phyloP scores from a whole-genome alignment of 1,284 basidiomycete species.

The Thecaphora frezii region DNA sequence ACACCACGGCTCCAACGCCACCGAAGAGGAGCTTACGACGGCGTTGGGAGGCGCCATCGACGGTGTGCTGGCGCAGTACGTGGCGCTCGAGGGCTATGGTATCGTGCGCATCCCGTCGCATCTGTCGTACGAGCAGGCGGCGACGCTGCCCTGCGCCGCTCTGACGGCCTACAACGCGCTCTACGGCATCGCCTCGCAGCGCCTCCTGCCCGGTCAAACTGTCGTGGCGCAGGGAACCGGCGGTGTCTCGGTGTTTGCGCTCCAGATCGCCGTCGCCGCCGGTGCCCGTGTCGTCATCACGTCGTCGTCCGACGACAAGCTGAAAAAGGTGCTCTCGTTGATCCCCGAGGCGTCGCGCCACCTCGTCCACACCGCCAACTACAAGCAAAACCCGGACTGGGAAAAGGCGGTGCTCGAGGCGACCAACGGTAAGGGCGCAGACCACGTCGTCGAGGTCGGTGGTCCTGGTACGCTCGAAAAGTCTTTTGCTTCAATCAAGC shows the following conservation, averaged over 20 bases:
- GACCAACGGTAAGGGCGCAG: conserved; percentile 65
- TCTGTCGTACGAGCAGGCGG: conserved; percentile 65
- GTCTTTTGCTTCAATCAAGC: conserved; percentile 61
- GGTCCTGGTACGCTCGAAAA: conserved; percentile 65
- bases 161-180: conserved; percentile 65
- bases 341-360: conserved; percentile 42
- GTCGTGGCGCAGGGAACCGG: conserved; percentile 67
- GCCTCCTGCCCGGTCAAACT: conserved; percentile 61
- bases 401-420: conserved; percentile 64
- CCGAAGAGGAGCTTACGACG: conserved; percentile 51
- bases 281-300: conserved; percentile 68
- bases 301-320: conserved; percentile 68
- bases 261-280: conserved; percentile 66
- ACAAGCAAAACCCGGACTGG: conserved; percentile 66
- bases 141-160: conserved; percentile 63
- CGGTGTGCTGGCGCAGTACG: conserved; percentile 67
- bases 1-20: conserved; percentile 56
- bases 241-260: conserved; percentile 66
- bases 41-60: conserved; percentile 64
- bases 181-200: conserved; percentile 61
- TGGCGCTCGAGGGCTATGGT: conserved; percentile 38
- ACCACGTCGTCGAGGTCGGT: conserved; percentile 67
- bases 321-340: conserved; percentile 49
- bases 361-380: conserved; percentile 61
- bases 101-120: conserved; percentile 59